Evolutionary conservation across 768 basidiomycete species (phyloP), one percentile per base, ranked within the genome.

Genomic region (Chalciporus piperatus): DNA sequence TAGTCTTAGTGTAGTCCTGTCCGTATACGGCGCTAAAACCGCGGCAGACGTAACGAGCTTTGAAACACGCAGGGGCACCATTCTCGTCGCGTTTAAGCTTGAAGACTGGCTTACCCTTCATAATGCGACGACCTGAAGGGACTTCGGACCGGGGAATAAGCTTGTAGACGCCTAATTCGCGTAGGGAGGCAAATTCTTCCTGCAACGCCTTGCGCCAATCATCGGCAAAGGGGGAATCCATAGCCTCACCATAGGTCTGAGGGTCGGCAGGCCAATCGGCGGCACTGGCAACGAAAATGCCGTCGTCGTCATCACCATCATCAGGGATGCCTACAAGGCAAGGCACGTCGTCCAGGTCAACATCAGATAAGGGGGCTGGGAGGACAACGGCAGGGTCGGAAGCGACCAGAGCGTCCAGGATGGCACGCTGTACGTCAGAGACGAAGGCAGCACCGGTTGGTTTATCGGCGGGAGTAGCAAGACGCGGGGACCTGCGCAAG

Each of bases 21-120:
- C 78, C 76, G 22, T 61, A 71, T 0, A 72, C 56, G 45, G 76
- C 75, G 22, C 73, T 56, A 56, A 65, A 76, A 0, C 79, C 77
- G 48, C 72, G 67, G 22, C 74, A 70, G 0, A 81, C n/a, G n/a
- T n/a, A 66, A 0, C 70, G 62, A 0, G 69, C 72, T 54, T 78
- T 78, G 54, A 65, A 67, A 14, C 65, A 47, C 0, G 59, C 51
- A 0, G 63, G 53, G 1, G 3, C 10, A 0, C 54, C 44, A 30
- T 30, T 1, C 10, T 45, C 47, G 48, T 70, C 58, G 19, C 52
- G 27, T 52, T 72, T 74, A 1, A 56, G 33, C 0, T 47, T 52
- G 49, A 64, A 71, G 19, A 73, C 63, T 52, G 67, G 65, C 27
- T 50, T 53, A 16, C 56, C 55, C 3, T 52, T 54, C 42, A 72